phyloP scores from a whole-genome alignment of 1,284 basidiomycete species.

The Sanguinoderma infundibulare region DNA sequence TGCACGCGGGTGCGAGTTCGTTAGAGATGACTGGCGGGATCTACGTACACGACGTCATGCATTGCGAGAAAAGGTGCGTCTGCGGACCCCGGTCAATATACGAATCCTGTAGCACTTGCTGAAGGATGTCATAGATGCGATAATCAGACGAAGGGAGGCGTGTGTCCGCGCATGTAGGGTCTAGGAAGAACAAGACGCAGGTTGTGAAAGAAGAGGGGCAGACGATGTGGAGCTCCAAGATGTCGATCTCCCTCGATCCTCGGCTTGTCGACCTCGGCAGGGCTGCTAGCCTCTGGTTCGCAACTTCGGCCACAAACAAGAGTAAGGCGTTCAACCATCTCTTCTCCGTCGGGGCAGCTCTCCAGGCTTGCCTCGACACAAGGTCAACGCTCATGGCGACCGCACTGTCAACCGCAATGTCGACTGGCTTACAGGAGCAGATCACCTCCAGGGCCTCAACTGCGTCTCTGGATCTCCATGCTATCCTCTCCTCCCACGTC shows the following conservation, averaged over 20 bases:
- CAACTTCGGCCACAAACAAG: no score
- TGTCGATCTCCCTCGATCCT: background rate
- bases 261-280: background rate
- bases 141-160: no score
- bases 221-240: background rate
- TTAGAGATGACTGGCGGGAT: background rate
- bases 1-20: background rate
- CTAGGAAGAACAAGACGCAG: no score
- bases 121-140: background rate
- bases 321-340: background rate
- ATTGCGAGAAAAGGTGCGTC: background rate
- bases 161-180: no score
- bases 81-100: background rate
- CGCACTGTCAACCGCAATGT: background rate
- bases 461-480: slow-evolving; percentile 30
- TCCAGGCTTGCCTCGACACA: background rate
- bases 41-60: background rate
- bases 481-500: slow-evolving; percentile 22
- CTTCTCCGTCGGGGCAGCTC: background rate
- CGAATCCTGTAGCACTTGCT: background rate
- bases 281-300: background rate
- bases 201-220: background rate
- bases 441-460: slow-evolving; percentile 15
- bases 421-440: background rate
- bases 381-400: background rate